These are phyloP conservation scores for Schizonepeta tenuifolia DNA, from an alignment of 257 asterid species.

Conservation along the genomic window DNA sequence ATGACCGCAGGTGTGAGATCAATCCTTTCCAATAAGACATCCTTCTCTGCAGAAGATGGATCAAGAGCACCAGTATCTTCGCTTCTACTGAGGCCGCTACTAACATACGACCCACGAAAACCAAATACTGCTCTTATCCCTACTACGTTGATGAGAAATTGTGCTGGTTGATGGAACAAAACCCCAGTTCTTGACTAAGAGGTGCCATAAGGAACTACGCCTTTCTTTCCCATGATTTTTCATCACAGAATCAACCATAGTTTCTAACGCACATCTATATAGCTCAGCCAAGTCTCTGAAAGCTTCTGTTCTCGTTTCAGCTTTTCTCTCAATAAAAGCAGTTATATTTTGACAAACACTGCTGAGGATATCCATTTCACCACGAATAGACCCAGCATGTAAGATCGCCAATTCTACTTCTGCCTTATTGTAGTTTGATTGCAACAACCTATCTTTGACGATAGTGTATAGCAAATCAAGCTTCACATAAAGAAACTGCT, in stretches of 20 bases:
- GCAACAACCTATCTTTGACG: background rate
- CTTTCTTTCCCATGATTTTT: background rate
- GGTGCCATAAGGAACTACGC: constrained; percentile 28
- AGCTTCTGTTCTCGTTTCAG: background rate
- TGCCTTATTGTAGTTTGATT: background rate
- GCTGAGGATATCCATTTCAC: background rate
- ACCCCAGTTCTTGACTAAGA: constrained; percentile 25
- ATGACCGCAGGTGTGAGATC: background rate
- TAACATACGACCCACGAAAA: background rate
- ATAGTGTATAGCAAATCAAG: background rate
- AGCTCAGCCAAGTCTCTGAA: constrained; percentile 26
- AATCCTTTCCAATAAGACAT: constrained; percentile 13
- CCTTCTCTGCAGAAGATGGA: constrained; percentile 24
- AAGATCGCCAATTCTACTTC: background rate
- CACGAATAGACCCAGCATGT: background rate
- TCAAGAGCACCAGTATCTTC: constrained; percentile 1
- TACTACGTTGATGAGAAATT: background rate
- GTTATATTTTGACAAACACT: background rate
- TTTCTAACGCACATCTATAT: background rate
- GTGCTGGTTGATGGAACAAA: constrained; percentile 13
- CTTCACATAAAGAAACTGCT: background rate
- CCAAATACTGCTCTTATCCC: background rate
- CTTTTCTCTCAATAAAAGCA: constrained; percentile 16
- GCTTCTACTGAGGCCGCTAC: background rate
- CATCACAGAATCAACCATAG: constrained; percentile 10